Base-by-base conservation (phyloP, 1,284 basidiomycete genomes). In the Rhodotorula glutinis region DNA sequence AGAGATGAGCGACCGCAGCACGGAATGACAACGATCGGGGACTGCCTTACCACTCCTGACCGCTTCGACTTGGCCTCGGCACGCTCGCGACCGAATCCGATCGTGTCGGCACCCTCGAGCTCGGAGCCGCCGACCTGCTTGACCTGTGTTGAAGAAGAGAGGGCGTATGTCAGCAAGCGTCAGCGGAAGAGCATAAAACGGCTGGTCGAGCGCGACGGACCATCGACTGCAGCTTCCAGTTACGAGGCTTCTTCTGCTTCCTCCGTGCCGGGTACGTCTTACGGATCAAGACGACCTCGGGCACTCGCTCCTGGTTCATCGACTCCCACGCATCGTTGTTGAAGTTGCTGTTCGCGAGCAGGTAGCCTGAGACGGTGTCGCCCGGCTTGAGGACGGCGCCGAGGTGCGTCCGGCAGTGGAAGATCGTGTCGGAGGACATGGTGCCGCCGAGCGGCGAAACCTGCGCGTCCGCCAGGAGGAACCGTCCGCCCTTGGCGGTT, bases 381-480 rank as follows among this genome's bases (percentile, higher is more conserved):
- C 95, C 96, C 0, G 95, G 93, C 78, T 98, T 93, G 29, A 98
- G 83, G 75, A 98, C 92, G 21, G 86, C 88, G 57, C 96, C 96
- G 52, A 98, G 87, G 76, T 98, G 95, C 21, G 95, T 98, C 47
- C 94, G 89, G 19, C 94, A 95, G 80, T 98, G 93, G 82, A 87
- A 93, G 73, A 97, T 96, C 72, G 90, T 89, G 75, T 92, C 87
- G 71, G 82, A 82, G 77, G 87, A 86, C 84, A 87, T 86, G 76
- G 82, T 79, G 55, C 77, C 90, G 38, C 87, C 88, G 5, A 90
- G 84, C 23, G 94, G 84, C 2, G 92, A 92, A 30, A 98, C 91
- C 79, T 98, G 95, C 1, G 91, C 92, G 75, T 98, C 95, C 1
- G 95, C 94, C 57, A 92, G 84, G 30, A 95, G 85, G 79, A 84